These are phyloP conservation scores for Fusarium nygamai DNA, from an alignment of 2,329 filamentous ascomycete species.

Conservation along the genomic window DNA sequence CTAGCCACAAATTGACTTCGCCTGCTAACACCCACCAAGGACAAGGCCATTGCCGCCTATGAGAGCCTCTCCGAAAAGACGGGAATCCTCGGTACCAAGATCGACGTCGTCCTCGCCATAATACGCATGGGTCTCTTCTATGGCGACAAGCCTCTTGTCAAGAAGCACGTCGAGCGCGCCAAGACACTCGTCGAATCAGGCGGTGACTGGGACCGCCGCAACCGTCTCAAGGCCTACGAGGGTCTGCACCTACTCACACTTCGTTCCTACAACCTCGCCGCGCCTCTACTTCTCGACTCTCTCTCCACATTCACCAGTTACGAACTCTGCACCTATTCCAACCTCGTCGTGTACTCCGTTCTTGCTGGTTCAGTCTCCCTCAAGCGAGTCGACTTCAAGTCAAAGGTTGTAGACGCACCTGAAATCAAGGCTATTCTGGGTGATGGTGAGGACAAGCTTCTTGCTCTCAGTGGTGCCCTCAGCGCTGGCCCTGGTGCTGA, in stretches of 20 bases:
- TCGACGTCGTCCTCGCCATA: conserved; percentile 95
- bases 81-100: conserved; percentile 95
- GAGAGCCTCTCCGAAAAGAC: conserved; percentile 97
- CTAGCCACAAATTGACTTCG: not conserved
- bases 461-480: conserved; percentile 81
- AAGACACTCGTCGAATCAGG: conserved; percentile 91
- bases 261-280: conserved; percentile 88
- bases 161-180: conserved; percentile 92
- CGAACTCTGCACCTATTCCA: conserved; percentile 97
- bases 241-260: conserved; percentile 92
- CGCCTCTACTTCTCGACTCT: conserved; percentile 93
- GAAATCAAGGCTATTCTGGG: conserved; percentile 98
- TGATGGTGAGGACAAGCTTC: conserved; percentile 85
- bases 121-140: conserved; percentile 97
- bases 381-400: conserved; percentile 98
- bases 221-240: conserved; percentile 98
- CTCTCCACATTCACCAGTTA: conserved; percentile 98
- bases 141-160: conserved; percentile 89
- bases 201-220: conserved; percentile 98
- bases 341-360: conserved; percentile 93
- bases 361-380: conserved; percentile 93
- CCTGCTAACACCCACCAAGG: conserved; percentile 61
- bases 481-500: conserved; percentile 86
- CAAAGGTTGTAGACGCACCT: conserved; percentile 96
- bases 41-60: conserved; percentile 92